Evolutionary conservation across 2,329 filamentous ascomycete genomes (phyloP).

Genomic region (Teratosphaeria zuluensis): DNA sequence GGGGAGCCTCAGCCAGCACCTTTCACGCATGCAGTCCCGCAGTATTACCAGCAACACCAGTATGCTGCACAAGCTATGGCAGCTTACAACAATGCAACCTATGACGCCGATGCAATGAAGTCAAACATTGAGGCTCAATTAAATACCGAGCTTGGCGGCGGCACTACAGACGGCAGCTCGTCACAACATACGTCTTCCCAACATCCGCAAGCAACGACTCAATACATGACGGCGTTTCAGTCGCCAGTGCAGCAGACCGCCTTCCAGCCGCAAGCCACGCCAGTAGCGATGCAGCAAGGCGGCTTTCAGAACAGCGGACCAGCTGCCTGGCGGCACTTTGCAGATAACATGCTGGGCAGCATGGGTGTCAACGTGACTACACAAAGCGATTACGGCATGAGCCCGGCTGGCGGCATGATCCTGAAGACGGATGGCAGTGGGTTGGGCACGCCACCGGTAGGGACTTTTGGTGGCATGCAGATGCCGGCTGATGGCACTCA

Average conservation of each 20-base stretch:
- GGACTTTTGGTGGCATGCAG: conserved; percentile 13
- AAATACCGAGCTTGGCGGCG: not conserved
- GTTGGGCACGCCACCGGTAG: conserved; percentile 1
- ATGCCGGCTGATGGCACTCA: conserved; percentile 12
- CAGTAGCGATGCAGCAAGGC: not conserved
- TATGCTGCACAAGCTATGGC: not conserved
- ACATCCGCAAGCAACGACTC: conserved; percentile 1
- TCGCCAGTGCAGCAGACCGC: not conserved
- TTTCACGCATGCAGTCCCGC: not conserved
- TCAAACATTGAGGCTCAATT: conserved; percentile 3
- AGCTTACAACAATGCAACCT: conserved; percentile 1
- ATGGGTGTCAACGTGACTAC: not conserved
- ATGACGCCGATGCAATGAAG: conserved; percentile 1
- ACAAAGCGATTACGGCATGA: not conserved
- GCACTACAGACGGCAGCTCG: not conserved
- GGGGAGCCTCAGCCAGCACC: not conserved
- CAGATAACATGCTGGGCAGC: conserved; percentile 13
- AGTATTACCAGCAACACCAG: not conserved
- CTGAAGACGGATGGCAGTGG: not conserved
- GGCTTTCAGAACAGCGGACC: conserved; percentile 8
- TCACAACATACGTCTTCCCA: not conserved
- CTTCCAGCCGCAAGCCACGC: not conserved
- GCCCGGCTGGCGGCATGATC: not conserved
- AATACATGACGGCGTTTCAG: not conserved
- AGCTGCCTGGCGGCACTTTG: conserved; percentile 19